A percentile compares a stretch with the other conserved stretches of the same genome.
These are phyloP conservation scores for Cyclotella choctawhatcheeana DNA, from an alignment of 108 stramenopile genomes.

Conservation along the genomic window DNA sequence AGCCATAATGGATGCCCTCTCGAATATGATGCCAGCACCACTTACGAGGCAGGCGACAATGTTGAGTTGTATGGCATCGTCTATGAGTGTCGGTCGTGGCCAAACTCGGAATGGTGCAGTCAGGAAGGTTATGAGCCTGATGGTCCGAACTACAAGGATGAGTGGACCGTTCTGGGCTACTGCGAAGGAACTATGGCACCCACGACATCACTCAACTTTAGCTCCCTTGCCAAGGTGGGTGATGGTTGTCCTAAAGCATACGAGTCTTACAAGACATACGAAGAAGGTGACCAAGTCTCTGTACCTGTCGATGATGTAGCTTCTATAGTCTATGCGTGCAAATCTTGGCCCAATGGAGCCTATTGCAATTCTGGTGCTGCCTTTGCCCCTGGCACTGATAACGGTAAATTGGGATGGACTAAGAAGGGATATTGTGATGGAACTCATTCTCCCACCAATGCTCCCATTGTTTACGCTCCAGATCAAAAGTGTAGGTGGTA, in stretches of 20 bases:
- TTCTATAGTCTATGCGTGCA: constrained; percentile 17
- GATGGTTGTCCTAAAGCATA: constrained; percentile 18
- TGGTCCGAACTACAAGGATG: neutral
- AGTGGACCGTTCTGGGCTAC: neutral
- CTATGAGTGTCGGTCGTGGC: constrained; percentile 15
- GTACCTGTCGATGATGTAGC: neutral
- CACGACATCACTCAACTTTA: constrained; percentile 9
- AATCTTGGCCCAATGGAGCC: constrained; percentile 1
- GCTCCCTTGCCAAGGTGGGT: neutral
- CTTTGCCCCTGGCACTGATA: constrained; percentile 12
- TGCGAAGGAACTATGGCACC: constrained; percentile 6
- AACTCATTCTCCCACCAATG: constrained; percentile 7
- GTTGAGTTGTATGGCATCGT: neutral
- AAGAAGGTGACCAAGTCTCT: constrained; percentile 10
- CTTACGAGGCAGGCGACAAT: constrained; percentile 19
- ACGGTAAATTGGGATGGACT: constrained; percentile 6
- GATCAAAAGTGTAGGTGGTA: neutral
- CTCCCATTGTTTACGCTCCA: neutral
- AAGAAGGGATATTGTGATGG: constrained; percentile 15
- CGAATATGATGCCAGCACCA: neutral
- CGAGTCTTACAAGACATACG: neutral
- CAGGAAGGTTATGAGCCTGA: constrained; percentile 9
- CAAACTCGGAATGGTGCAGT: constrained; percentile 5
- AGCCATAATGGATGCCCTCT: constrained; percentile 7
- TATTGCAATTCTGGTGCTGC: constrained; percentile 15